Percentiles rank a stretch among this genome's conserved stretches.
phyloP scores from a whole-genome alignment of 179 eudicot species.

The Gypsophila paniculata region DNA sequence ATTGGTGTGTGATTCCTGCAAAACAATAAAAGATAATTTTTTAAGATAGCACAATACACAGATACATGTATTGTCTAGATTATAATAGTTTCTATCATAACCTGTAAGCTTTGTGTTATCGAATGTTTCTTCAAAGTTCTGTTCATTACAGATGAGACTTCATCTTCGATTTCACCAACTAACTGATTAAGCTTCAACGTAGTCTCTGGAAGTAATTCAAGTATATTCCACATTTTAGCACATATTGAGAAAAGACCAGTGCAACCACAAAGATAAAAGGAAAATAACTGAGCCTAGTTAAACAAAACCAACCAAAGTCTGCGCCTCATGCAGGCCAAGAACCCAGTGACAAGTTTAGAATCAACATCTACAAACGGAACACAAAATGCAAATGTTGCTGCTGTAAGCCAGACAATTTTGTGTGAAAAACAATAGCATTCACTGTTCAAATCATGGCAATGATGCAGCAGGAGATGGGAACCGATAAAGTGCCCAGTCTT shows the following conservation, averaged over 20 bases:
- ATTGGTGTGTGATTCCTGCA: constrained; percentile 50
- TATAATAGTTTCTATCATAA: constrained; percentile 23
- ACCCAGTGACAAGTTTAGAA: background rate
- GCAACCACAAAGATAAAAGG: background rate
- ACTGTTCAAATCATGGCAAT: background rate
- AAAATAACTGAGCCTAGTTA: background rate
- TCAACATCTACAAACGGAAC: background rate
- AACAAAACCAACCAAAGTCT: background rate
- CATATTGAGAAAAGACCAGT: background rate
- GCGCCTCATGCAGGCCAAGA: background rate
- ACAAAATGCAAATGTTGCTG: background rate
- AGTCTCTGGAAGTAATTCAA: constrained; percentile 49
- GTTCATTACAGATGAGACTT: constrained; percentile 68
- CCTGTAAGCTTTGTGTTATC: constrained; percentile 50
- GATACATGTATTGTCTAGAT: background rate
- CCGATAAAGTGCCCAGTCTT: background rate
- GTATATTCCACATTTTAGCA: constrained; percentile 12
- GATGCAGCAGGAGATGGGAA: background rate
- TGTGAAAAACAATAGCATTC: background rate
- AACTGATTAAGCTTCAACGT: constrained; percentile 73
- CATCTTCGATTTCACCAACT: constrained; percentile 93
- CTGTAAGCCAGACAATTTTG: background rate
- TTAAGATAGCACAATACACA: constrained; percentile 5
- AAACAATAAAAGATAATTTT: constrained; percentile 14
- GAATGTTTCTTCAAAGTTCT: constrained; percentile 44